Evolutionary conservation across 768 basidiomycete genomes (phyloP).

Genomic region (Rhizopogon vulgaris): DNA sequence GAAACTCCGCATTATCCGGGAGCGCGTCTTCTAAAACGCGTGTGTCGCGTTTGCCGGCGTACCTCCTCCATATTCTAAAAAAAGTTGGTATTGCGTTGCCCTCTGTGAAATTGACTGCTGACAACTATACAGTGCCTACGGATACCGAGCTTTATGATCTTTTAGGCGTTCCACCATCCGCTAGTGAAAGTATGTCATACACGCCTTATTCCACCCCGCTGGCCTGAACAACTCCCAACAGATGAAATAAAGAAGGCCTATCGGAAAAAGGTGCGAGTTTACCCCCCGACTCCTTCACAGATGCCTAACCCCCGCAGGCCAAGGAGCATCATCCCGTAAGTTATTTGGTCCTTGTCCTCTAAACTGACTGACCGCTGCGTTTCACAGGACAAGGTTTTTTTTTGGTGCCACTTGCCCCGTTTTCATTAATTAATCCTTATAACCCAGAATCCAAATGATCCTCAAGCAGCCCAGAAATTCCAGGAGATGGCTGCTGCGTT

Average conservation of each 20-base stretch:
- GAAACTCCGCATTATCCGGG: conserved; percentile 29
- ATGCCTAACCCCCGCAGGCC: conserved; percentile 44
- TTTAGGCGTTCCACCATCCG: conserved; percentile 64
- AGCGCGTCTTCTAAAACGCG: conserved; percentile 23
- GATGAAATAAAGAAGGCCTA: conserved; percentile 94
- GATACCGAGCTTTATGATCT: conserved; percentile 86
- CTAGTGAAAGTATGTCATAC: conserved; percentile 56
- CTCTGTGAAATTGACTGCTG: conserved; percentile 11
- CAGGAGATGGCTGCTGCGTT: conserved; percentile 89
- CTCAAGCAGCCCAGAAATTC: conserved; percentile 74
- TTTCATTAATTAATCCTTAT: background rate
- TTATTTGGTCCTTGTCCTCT: background rate
- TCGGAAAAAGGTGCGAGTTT: conserved; percentile 68
- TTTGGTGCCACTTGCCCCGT: background rate
- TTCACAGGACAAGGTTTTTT: conserved; percentile 60
- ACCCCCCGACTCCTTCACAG: conserved; percentile 8
- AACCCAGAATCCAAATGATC: conserved; percentile 79
- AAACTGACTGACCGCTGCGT: conserved; percentile 2
- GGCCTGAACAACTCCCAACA: conserved; percentile 21
- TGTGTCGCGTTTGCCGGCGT: conserved; percentile 2
- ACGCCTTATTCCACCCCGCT: background rate
- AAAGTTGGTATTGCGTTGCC: conserved; percentile 6
- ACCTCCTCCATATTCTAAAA: conserved; percentile 12
- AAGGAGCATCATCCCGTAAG: conserved; percentile 84
- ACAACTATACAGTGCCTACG: conserved; percentile 46